A percentile compares a stretch with the other conserved stretches of the same genome.
Conservation (phyloP, 2,329 filamentous ascomycete species). For the Oidium heveae region DNA sequence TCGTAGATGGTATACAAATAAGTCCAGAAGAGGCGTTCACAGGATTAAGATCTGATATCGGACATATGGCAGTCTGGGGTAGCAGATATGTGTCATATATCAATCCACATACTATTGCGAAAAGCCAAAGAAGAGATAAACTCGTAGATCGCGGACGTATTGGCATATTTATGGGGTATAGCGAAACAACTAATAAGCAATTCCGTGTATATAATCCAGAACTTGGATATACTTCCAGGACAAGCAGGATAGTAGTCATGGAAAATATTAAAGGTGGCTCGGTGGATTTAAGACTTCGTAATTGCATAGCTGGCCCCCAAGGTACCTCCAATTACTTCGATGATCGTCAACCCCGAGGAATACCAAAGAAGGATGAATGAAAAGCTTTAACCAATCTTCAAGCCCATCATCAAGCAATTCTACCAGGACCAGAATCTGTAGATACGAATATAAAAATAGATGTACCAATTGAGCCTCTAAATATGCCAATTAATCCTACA, state of each 20-base stretch:
- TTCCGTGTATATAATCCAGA: neutral
- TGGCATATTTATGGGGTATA: neutral
- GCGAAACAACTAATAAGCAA: neutral
- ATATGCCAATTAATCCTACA: too few relatives aligned
- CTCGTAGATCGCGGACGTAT: neutral
- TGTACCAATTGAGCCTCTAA: too few relatives aligned
- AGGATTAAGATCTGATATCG: too few relatives aligned
- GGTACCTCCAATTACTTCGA: neutral
- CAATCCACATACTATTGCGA: too few relatives aligned
- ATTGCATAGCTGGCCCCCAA: neutral
- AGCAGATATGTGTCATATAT: too few relatives aligned
- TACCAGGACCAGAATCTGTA: neutral
- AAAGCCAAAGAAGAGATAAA: neutral
- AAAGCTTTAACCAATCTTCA: too few relatives aligned
- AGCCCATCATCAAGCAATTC: neutral
- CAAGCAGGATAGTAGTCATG: neutral
- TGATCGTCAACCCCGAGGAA: neutral
- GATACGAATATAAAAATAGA: too few relatives aligned
- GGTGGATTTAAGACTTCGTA: neutral
- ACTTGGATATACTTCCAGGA: neutral
- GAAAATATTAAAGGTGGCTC: neutral
- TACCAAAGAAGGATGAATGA: too few relatives aligned
- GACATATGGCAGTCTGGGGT: too few relatives aligned
- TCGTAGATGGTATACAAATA: too few relatives aligned
- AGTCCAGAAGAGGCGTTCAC: too few relatives aligned